Percentiles rank a stretch among this genome's conserved stretches.
phyloP scores from a whole-genome alignment of 2,329 filamentous ascomycete species.

The Fusarium cicatricum region DNA sequence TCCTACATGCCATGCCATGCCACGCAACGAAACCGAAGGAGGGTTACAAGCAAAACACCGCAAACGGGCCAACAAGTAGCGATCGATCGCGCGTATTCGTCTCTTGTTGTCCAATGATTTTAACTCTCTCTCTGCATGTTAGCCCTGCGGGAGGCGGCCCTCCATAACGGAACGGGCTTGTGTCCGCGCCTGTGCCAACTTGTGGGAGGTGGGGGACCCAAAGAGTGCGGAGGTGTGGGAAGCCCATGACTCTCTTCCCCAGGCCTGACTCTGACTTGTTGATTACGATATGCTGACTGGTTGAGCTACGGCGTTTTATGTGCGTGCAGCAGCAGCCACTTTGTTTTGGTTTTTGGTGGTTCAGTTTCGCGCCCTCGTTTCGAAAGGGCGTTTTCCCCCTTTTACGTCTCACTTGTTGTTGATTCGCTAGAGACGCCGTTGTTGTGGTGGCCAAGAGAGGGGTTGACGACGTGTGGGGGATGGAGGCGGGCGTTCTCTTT shows the following conservation, averaged over 20 bases:
- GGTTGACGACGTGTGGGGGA: slow-evolving; percentile 10
- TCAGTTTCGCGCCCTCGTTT: slow-evolving; percentile 4
- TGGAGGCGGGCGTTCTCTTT: slow-evolving; percentile 21
- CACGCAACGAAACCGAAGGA: slow-evolving; percentile 21
- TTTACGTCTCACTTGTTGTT: neutral
- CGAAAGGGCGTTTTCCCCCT: slow-evolving; percentile 2
- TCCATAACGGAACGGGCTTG: slow-evolving; percentile 16
- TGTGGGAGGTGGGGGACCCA: slow-evolving; percentile 8
- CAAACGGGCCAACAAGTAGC: slow-evolving; percentile 1
- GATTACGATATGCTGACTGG: slow-evolving; percentile 20
- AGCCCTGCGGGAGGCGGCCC: slow-evolving; percentile 16
- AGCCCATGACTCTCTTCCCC: slow-evolving; percentile 2
- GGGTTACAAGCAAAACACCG: neutral
- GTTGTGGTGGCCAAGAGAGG: slow-evolving; percentile 27
- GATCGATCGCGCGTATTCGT: slow-evolving; percentile 16
- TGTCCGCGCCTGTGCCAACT: slow-evolving; percentile 12
- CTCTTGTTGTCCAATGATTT: slow-evolving; percentile 11
- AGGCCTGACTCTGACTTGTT: neutral
- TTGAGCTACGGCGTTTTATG: slow-evolving; percentile 28
- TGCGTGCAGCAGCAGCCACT: slow-evolving; percentile 27
- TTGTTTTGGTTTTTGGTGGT: slow-evolving; percentile 9
- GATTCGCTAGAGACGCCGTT: slow-evolving; percentile 19
- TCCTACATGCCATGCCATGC: neutral
- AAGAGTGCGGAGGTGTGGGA: slow-evolving; percentile 2
- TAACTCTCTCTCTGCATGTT: slow-evolving; percentile 7